A percentile compares a stretch with the other conserved stretches of the same genome.
These are phyloP conservation scores for Dunaliella sp. DNA, from an alignment of 139 green algal species.

Conservation along the genomic window DNA sequence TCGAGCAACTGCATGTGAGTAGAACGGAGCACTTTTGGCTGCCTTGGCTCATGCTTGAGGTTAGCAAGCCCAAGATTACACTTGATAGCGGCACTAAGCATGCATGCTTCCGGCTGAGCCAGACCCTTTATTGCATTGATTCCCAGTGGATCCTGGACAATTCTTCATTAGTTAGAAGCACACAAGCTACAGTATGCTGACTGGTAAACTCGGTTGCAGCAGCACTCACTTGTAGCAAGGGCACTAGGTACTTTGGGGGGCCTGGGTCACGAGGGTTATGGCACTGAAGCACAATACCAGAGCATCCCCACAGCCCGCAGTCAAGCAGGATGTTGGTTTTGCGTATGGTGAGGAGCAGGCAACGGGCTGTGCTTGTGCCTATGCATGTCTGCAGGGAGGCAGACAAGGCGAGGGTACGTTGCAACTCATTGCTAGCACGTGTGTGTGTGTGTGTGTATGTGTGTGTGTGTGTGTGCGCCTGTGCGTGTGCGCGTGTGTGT, in stretches of 20 bases:
- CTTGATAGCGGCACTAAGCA: no score
- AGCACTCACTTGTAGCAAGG: constrained; percentile 23
- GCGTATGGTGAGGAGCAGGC: constrained; percentile 23
- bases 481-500: not conserved
- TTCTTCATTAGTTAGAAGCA: no score
- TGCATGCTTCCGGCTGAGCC: no score
- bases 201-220: no score
- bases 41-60: no score
- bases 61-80: no score
- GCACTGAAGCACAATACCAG: not conserved
- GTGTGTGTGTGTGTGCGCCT: not conserved
- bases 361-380: constrained; percentile 11
- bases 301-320: constrained; percentile 11
- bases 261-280: not conserved
- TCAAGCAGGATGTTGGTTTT: constrained; percentile 37
- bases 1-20: not conserved
- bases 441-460: not conserved
- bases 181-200: no score
- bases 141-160: no score
- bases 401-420: not conserved
- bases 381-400: constrained; percentile 20
- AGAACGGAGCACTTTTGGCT: no score
- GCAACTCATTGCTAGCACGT: no score
- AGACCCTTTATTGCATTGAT: no score
- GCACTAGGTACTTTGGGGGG: constrained; percentile 7